phyloP scores from a whole-genome alignment of 2,329 filamentous ascomycete species.

The Fusarium succisae region DNA sequence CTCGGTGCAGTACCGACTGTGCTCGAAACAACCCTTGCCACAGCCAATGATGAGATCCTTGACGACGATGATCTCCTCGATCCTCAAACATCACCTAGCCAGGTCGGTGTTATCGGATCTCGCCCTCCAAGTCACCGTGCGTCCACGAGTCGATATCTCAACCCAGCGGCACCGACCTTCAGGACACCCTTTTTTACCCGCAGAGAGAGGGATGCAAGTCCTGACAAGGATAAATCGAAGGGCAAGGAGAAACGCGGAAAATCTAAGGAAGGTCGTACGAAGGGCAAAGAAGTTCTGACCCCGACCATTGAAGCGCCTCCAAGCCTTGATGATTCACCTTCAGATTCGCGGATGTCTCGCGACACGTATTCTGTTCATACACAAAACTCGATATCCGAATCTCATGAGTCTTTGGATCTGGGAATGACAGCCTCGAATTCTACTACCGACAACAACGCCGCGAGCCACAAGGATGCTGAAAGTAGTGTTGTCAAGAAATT shows the following conservation, averaged over 20 bases:
- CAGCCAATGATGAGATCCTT: conserved; percentile 71
- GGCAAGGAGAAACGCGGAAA: conserved; percentile 48
- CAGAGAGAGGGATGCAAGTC: conserved; percentile 49
- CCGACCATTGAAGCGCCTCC: conserved; percentile 52
- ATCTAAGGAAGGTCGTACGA: conserved; percentile 50
- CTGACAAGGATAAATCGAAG: conserved; percentile 35
- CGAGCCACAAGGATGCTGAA: conserved; percentile 60
- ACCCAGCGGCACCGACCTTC: conserved; percentile 90
- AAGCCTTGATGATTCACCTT: conserved; percentile 58
- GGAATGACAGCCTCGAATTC: conserved; percentile 67
- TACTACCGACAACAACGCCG: conserved; percentile 61
- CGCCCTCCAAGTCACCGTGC: conserved; percentile 63
- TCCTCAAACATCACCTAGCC: conserved; percentile 62
- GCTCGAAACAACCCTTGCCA: conserved; percentile 68
- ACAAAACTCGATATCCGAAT: conserved; percentile 67
- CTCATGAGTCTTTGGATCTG: conserved; percentile 65
- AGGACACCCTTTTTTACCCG: conserved; percentile 73
- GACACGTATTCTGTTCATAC: conserved; percentile 68
- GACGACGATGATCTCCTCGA: conserved; percentile 65
- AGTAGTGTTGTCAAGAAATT: conserved; percentile 69
- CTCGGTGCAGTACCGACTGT: conserved; percentile 78
- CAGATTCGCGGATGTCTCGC: conserved; percentile 63
- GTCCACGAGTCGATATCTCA: conserved; percentile 71
- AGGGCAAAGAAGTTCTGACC: conserved; percentile 49
- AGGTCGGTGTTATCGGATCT: conserved; percentile 81